phyloP scores from a whole-genome alignment of 1,139 yeast genomes.

The Meyerozyma sp. region DNA sequence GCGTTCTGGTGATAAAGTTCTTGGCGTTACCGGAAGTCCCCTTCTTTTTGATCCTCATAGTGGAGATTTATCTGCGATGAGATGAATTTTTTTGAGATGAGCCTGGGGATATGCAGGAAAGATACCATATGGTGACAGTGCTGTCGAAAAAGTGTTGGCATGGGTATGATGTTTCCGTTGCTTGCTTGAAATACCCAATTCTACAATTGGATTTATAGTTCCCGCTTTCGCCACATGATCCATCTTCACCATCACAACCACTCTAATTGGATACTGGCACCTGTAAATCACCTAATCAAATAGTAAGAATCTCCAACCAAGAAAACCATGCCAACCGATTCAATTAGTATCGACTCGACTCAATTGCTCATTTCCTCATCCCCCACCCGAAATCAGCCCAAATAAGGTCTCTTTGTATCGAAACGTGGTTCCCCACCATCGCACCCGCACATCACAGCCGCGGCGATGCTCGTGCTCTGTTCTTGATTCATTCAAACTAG shows the following conservation, averaged over 20 bases:
- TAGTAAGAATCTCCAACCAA: no score
- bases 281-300: neutral
- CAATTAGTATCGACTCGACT: no score
- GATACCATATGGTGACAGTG: no score
- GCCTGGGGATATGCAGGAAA: neutral
- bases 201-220: no score
- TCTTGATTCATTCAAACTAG: no score
- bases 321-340: no score
- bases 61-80: slow-evolving; percentile 2
- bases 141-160: no score
- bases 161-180: no score
- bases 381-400: neutral
- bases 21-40: slow-evolving; percentile 87
- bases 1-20: slow-evolving; percentile 90
- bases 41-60: slow-evolving; percentile 60
- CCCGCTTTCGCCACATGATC: no score
- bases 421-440: slow-evolving; percentile 1
- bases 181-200: no score
- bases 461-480: neutral
- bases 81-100: slow-evolving; percentile 2
- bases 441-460: neutral
- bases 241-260: neutral
- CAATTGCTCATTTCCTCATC: neutral
- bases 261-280: neutral
- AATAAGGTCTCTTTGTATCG: neutral